Evolutionary conservation across 768 basidiomycete genomes (phyloP), one percentile per base, ranked within the genome.

Genomic region (Pholiota microspora): DNA sequence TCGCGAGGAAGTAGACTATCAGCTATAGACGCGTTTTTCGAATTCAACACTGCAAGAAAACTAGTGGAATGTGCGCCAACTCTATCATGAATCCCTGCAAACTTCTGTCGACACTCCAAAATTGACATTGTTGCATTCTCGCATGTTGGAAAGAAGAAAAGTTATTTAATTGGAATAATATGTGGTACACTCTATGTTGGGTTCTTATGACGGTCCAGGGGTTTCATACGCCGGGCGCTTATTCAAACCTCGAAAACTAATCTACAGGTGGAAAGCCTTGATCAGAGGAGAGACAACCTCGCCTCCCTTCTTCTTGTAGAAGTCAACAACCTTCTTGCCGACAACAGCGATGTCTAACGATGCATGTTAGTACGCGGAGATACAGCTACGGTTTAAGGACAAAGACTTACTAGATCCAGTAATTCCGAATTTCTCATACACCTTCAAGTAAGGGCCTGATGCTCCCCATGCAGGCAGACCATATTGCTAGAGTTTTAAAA

Each of bases 341-440:
- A 93, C 81, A 42, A 69, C 69, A 40, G 93, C 89, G 64, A 97
- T 88, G 69, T 89, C 88, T 86, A 56, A 23, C 23, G 32, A 55
- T 5, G 24, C 53, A 35, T 57, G 53, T 61, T 28, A 62, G 56
- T 18, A 18, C 12, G 10, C 6, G 51, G 15, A 15, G 36, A n/a
- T 15, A 2, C 32, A 12, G 13, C 21, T 23, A 21, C n/a, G n/a
- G 3, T 47, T 1, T 32, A 7, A 13, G 7, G 12, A 18, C 24
- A 49, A 52, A 42, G 47, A 79, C 83, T 49, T 71, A 88, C 84
- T 88, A 44, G 79, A 67, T 12, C 85, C 87, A 32, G 92, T 93
- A 67, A 94, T 81, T 38, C 89, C 91, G 62, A 92, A 90, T 72
- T 92, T 91, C 75, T 89, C 89, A 69, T 97, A 97, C 10, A 95